These are phyloP conservation scores for Suillus subluteus DNA, from an alignment of 768 basidiomycete genomes.

Conservation along the genomic window DNA sequence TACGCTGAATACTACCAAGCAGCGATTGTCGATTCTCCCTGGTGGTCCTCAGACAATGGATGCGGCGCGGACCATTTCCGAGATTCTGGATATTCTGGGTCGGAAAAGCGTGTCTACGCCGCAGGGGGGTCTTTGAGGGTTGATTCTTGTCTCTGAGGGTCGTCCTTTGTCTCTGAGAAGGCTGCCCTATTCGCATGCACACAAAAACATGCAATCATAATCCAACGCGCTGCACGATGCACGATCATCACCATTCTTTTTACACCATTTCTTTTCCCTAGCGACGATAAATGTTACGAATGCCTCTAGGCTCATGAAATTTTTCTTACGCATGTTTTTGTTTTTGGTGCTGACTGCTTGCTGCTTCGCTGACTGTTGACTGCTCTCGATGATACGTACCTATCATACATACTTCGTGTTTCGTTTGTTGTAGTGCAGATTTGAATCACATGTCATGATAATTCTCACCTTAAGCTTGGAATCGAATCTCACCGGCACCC, in stretches of 20 bases:
- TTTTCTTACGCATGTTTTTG: slow-evolving; percentile 1
- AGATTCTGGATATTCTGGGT: slow-evolving; percentile 72
- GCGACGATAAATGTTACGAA: slow-evolving; percentile 10
- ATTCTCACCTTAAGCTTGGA: neutral
- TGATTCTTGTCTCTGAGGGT: neutral
- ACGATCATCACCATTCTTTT: slow-evolving; percentile 3
- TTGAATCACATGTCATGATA: slow-evolving; percentile 6
- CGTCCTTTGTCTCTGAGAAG: neutral
- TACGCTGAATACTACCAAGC: slow-evolving; percentile 77
- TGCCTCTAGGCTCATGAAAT: slow-evolving; percentile 6
- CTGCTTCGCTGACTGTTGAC: neutral
- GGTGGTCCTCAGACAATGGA: slow-evolving; percentile 70
- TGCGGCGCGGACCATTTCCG: slow-evolving; percentile 67
- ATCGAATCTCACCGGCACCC: neutral
- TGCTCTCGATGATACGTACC: neutral
- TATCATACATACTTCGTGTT: neutral
- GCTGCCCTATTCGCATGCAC: neutral
- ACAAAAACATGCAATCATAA: neutral
- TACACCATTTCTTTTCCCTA: slow-evolving; percentile 7
- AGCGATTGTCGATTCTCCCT: slow-evolving; percentile 77
- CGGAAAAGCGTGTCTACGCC: slow-evolving; percentile 40
- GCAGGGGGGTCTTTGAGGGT: neutral
- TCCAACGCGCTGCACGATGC: slow-evolving; percentile 6
- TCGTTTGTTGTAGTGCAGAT: slow-evolving; percentile 6
- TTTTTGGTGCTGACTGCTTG: neutral